phyloP scores from a whole-genome alignment of 139 green algal species.

The Dunaliella primolecta region DNA sequence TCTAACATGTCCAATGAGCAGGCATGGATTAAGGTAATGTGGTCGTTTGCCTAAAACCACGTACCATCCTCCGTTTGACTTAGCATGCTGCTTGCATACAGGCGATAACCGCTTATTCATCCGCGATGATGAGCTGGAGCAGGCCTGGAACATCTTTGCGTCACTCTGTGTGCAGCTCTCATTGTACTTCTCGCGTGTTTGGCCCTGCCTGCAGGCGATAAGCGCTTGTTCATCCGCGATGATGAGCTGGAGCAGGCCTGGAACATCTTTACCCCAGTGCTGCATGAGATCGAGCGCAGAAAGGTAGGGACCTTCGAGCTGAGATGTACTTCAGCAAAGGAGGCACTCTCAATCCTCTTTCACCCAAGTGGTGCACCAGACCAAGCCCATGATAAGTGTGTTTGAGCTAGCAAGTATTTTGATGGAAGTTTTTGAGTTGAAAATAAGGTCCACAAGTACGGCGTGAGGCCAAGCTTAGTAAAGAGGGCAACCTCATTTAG shows the following conservation, averaged over 20 bases:
- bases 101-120: constrained; percentile 66
- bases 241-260: constrained; percentile 96
- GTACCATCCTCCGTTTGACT: no score
- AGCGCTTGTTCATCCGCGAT: constrained; percentile 68
- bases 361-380: neutral
- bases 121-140: constrained; percentile 92
- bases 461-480: no score
- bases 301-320: neutral
- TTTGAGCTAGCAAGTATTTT: neutral
- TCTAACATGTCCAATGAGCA: no score
- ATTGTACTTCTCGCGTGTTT: no score
- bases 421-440: no score
- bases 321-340: neutral
- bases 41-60: no score
- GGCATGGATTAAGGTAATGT: no score
- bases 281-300: constrained; percentile 43
- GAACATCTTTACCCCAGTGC: constrained; percentile 92
- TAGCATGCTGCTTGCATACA: no score
- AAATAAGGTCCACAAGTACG: no score
- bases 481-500: no score
- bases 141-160: constrained; percentile 94
- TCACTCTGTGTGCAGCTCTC: no score
- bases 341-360: neutral
- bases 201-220: constrained; percentile 49
- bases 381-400: neutral